A percentile compares a stretch with the other conserved stretches of the same genome.
These are phyloP conservation scores for Nicotiana paniculata DNA, from an alignment of 257 asterid genomes.

Conservation along the genomic window DNA sequence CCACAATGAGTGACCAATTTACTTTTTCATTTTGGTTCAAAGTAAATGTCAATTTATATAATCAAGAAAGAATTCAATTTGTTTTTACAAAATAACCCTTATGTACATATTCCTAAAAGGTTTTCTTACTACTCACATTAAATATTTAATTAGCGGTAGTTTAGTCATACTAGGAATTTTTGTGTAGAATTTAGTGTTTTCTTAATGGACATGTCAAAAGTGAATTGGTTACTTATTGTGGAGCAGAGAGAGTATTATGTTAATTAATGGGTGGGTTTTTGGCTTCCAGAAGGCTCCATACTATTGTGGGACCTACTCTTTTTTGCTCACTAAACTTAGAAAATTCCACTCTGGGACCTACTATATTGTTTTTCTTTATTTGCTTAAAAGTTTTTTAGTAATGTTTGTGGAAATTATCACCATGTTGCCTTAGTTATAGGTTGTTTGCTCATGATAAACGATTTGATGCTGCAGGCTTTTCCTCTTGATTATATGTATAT, in stretches of 20 bases:
- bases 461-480: background rate
- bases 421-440: background rate
- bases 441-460: background rate
- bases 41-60: no score
- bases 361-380: background rate
- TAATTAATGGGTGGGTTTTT: background rate
- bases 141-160: no score
- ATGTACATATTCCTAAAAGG: no score
- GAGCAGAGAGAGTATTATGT: background rate
- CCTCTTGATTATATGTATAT: background rate
- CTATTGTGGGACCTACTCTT: background rate
- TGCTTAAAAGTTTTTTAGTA: background rate
- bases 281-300: conserved; percentile 12
- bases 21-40: no score
- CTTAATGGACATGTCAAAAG: no score
- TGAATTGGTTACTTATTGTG: no score
- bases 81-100: no score
- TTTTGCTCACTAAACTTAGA: background rate
- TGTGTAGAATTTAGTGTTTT: no score
- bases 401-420: background rate
- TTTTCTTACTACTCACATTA: no score
- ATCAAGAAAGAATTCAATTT: no score
- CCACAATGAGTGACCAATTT: no score
- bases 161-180: no score
- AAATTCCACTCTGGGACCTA: background rate